Percentiles rank a stretch among this genome's conserved stretches.
These are phyloP conservation scores for Hippophae gyantsensis DNA, from an alignment of 306 rosid species.

Conservation along the genomic window DNA sequence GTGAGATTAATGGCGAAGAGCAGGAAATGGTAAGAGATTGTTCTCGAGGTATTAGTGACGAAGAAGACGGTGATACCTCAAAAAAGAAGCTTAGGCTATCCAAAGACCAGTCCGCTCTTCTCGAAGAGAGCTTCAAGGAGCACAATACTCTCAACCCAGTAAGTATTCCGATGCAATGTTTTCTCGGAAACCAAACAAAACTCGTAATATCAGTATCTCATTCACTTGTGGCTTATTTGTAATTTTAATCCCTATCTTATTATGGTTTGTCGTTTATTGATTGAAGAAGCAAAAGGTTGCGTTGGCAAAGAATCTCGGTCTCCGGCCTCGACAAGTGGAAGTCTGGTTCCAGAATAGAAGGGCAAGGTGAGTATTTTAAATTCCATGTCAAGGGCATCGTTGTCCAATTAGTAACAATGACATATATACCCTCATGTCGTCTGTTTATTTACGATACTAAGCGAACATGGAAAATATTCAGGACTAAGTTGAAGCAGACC, in stretches of 20 bases:
- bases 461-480: constrained; percentile 2
- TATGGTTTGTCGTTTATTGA: background rate
- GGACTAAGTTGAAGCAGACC: constrained; percentile 93
- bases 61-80: constrained; percentile 51
- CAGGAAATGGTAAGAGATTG: constrained; percentile 59
- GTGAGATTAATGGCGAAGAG: constrained; percentile 53
- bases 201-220: too few relatives aligned
- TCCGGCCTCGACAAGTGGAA: constrained; percentile 85
- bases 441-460: constrained; percentile 1
- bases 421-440: background rate
- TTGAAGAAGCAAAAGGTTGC: constrained; percentile 85
- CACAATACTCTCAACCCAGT: constrained; percentile 98
- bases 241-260: too few relatives aligned
- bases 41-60: constrained; percentile 55
- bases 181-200: too few relatives aligned
- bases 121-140: constrained; percentile 86
- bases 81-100: constrained; percentile 82
- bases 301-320: constrained; percentile 77
- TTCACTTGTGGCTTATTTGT: too few relatives aligned
- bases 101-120: constrained; percentile 67
- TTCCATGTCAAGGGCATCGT: background rate
- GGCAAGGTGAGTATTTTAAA: constrained; percentile 59
- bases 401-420: background rate
- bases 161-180: constrained; percentile 13
- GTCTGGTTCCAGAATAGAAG: constrained; percentile 99